phyloP scores from a whole-genome alignment of 2,329 filamentous ascomycete species.

The Xenoacremonium recifei region DNA sequence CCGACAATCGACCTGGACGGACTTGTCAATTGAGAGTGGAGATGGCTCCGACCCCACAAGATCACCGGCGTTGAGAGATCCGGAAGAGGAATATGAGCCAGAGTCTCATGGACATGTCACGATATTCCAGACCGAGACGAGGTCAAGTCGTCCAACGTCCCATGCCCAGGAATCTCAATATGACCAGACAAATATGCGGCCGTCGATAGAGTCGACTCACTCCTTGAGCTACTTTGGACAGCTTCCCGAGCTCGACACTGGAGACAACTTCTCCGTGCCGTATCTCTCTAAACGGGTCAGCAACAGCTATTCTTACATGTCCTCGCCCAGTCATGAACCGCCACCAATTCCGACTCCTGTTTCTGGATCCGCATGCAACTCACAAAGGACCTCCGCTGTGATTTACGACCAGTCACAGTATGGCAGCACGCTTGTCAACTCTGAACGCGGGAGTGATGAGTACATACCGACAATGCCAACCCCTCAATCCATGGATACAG shows the following conservation, averaged over 20 bases:
- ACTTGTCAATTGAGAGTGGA: conserved; percentile 55
- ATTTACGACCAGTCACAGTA: conserved; percentile 38
- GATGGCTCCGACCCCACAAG: conserved; percentile 35
- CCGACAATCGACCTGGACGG: conserved; percentile 60
- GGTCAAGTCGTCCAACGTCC: conserved; percentile 19
- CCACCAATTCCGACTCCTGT: conserved; percentile 46
- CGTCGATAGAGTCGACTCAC: conserved; percentile 24
- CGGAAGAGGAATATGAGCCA: conserved; percentile 25
- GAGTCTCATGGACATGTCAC: conserved; percentile 31
- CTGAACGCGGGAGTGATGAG: conserved; percentile 46
- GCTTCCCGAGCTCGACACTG: conserved; percentile 51
- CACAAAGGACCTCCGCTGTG: conserved; percentile 43
- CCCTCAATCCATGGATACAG: conserved; percentile 45
- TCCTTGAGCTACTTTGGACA: conserved; percentile 26
- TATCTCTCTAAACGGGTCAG: conserved; percentile 38
- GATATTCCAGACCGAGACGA: conserved; percentile 31
- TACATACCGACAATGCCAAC: conserved; percentile 41
- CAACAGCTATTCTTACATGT: conserved; percentile 29
- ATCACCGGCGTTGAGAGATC: conserved; percentile 28
- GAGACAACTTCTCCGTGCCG: conserved; percentile 48
- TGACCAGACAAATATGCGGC: conserved; percentile 19
- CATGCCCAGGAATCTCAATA: conserved; percentile 20
- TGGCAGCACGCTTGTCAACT: conserved; percentile 42
- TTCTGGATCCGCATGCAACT: conserved; percentile 33
- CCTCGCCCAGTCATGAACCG: conserved; percentile 49